Percentiles rank a stretch among this genome's conserved stretches.
Evolutionary conservation across 192 early-diverging fungal genomes (phyloP).

Genomic region (Anaeromyces robustus): DNA sequence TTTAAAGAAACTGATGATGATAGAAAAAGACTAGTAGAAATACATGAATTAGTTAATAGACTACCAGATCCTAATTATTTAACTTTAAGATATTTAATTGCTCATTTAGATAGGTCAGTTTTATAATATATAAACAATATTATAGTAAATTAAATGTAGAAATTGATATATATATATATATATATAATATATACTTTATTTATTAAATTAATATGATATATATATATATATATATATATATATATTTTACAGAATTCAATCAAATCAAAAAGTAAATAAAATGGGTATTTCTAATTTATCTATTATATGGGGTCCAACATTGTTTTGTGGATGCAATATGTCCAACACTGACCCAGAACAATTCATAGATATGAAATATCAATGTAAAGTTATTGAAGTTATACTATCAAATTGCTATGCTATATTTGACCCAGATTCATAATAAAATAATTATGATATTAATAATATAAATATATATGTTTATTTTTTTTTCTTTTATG

Average conservation of each 20-base stretch:
- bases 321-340: background rate
- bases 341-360: background rate
- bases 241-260: background rate
- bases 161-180: too few relatives aligned
- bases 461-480: background rate
- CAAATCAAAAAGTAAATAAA: background rate
- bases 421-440: background rate
- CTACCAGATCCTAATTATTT: constrained; percentile 70
- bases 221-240: too few relatives aligned
- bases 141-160: too few relatives aligned
- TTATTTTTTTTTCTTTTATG: too few relatives aligned
- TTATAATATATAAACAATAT: too few relatives aligned
- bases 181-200: too few relatives aligned
- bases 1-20: constrained; percentile 51
- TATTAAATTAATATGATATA: too few relatives aligned
- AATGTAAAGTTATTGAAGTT: background rate
- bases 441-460: background rate
- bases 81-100: constrained; percentile 62
- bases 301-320: background rate
- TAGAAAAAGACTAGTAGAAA: constrained; percentile 31
- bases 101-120: constrained; percentile 61
- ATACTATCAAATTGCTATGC: background rate
- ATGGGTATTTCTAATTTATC: background rate
- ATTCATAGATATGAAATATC: background rate
- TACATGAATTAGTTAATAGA: constrained; percentile 57